Base-by-base conservation (phyloP, 2,329 filamentous ascomycete genomes). In the Apiospora saccharicola region DNA sequence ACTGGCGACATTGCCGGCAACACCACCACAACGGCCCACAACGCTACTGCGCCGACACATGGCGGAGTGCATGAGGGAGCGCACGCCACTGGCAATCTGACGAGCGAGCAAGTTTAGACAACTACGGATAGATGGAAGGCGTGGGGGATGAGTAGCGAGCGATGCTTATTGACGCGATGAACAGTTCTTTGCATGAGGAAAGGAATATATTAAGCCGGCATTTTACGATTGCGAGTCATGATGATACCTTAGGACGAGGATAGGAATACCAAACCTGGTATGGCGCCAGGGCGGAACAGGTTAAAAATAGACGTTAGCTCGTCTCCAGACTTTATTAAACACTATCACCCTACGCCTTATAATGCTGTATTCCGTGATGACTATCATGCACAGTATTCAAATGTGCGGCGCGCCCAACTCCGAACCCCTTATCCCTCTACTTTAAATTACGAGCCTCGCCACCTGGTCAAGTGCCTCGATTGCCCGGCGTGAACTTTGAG, bases 301-400 rank as follows among this genome's bases (percentile, higher is more conserved):
- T 64, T 41, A 10, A 61, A 22, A 64, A 64, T n/a, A 41, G 57
- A 64, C 57, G 57, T 41, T 41, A 41, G 19, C 22, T 13, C 57
- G 57, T 64, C 57, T 64, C 34, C 57, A 61, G 19, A 41, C 57
- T 64, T 64, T 41, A 64, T 41, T 64, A 64, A 41, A 64, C 57
- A 64, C 57, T 64, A 64, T 64, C 57, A 41, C 57, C 57, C 57
- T 64, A 64, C 57, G 57, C 57, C 57, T 41, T 41, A 22, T 41
- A 64, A 64, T 64, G 57, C 57, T 64, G 34, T 13, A 14, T 64
- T 41, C 57, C 57, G 57, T 64, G 8, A 41, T 64, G 30, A 22
- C 37, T 34, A 64, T 64, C 30, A 64, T 64, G 57, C 57, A 64
- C 57, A 64, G 5, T 41, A 41, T 41, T 41, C 34, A 64, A 64